Evolutionary conservation across 2,329 filamentous ascomycete species (phyloP).

Genomic region (Sporothrix luriei): DNA sequence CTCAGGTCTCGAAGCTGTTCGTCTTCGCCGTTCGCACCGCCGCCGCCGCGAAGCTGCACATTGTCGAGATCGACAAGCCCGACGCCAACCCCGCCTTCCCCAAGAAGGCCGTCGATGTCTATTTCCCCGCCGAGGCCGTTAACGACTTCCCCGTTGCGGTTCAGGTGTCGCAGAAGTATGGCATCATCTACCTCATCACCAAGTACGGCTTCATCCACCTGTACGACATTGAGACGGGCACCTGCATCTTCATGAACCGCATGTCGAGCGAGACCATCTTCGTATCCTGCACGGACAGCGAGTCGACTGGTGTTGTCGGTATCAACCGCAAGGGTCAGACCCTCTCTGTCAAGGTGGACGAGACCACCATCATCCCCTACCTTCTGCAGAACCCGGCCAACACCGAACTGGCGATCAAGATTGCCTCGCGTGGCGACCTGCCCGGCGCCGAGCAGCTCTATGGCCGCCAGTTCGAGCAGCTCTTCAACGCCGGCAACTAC

Average conservation of each 20-base stretch:
- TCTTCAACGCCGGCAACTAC: slow-evolving; percentile 79
- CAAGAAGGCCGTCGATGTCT: slow-evolving; percentile 97
- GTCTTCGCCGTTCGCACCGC: slow-evolving; percentile 92
- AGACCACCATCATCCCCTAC: slow-evolving; percentile 88
- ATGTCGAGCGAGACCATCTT: slow-evolving; percentile 99
- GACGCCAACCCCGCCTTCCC: slow-evolving; percentile 84
- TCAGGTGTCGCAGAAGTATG: slow-evolving; percentile 95
- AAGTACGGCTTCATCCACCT: slow-evolving; percentile 99
- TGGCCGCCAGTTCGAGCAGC: slow-evolving; percentile 86
- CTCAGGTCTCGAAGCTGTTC: slow-evolving; percentile 91
- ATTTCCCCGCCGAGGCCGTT: slow-evolving; percentile 91
- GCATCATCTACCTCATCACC: slow-evolving; percentile 93
- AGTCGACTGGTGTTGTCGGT: slow-evolving; percentile 84
- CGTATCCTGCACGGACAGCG: slow-evolving; percentile 80
- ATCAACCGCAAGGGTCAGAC: slow-evolving; percentile 99
- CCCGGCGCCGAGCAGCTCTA: slow-evolving; percentile 94
- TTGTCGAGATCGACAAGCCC: slow-evolving; percentile 95
- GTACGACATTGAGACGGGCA: slow-evolving; percentile 94
- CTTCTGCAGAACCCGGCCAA: slow-evolving; percentile 96
- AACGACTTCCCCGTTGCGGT: slow-evolving; percentile 98
- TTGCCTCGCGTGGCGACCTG: slow-evolving; percentile 90
- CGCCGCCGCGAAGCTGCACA: slow-evolving; percentile 90
- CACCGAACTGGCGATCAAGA: slow-evolving; percentile 88
- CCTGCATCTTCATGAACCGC: slow-evolving; percentile 98
- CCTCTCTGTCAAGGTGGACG: slow-evolving; percentile 89